phyloP scores from a whole-genome alignment of 352 stramenopile genomes.

The Phytophthora citrophthora region DNA sequence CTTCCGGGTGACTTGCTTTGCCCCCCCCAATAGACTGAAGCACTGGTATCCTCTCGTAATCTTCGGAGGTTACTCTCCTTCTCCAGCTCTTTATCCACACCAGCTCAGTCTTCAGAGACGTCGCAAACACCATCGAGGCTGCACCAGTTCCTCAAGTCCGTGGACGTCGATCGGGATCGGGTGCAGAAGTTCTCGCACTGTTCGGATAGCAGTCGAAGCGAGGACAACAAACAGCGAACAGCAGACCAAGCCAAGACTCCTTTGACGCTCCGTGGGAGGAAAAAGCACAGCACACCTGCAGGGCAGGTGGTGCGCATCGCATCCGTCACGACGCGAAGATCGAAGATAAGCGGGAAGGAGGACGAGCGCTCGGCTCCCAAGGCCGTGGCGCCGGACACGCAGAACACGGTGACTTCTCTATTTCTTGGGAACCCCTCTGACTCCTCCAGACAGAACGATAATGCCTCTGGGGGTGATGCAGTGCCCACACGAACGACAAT shows the following conservation, averaged over 20 bases:
- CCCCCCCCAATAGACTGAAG: constrained; percentile 6
- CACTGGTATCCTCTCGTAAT: constrained; percentile 26
- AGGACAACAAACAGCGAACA: constrained; percentile 7
- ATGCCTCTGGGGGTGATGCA: neutral
- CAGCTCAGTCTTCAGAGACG: constrained; percentile 8
- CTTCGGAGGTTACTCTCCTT: constrained; percentile 33
- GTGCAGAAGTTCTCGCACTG: constrained; percentile 31
- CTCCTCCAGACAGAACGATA: constrained; percentile 20
- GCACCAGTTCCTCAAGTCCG: constrained; percentile 6
- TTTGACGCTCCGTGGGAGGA: constrained; percentile 36
- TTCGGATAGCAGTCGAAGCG: constrained; percentile 30
- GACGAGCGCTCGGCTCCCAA: constrained; percentile 45
- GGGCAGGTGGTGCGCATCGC: constrained; percentile 30
- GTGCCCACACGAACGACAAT: constrained; percentile 8
- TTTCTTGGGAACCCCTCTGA: constrained; percentile 31
- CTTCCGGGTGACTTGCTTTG: constrained; percentile 29
- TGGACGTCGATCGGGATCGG: constrained; percentile 21
- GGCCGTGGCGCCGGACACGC: constrained; percentile 29
- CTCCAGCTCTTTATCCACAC: constrained; percentile 27
- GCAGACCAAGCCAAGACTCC: constrained; percentile 5
- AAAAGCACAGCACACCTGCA: constrained; percentile 32
- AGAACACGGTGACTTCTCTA: constrained; percentile 35
- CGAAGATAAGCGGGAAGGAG: constrained; percentile 42
- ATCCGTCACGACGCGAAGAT: constrained; percentile 26
- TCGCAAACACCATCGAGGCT: constrained; percentile 14